Percentiles rank a stretch among this genome's conserved stretches.
These are phyloP conservation scores for Ajuga chamaepitys DNA, from an alignment of 257 asterid species.

Conservation along the genomic window DNA sequence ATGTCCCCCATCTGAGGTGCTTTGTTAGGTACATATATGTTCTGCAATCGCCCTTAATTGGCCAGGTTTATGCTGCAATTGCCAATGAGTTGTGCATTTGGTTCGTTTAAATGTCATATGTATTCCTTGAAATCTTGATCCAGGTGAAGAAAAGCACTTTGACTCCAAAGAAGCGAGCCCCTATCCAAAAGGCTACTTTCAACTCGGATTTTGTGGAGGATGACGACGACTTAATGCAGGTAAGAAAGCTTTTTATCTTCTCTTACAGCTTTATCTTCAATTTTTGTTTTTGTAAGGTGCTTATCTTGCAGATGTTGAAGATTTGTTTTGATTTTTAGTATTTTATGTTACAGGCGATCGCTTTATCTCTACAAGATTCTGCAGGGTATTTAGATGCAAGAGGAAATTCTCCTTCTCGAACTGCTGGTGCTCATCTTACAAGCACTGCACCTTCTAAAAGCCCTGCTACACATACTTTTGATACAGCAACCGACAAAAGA, in stretches of 20 bases:
- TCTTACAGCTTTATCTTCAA: neutral
- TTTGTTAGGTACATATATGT: neutral
- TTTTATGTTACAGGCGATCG: conserved; percentile 62
- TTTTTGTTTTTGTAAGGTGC: conserved; percentile 8
- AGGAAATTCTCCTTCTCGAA: conserved; percentile 14
- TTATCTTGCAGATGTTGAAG: conserved; percentile 2
- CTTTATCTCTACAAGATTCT: conserved; percentile 69
- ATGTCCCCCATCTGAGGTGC: neutral
- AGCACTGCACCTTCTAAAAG: conserved; percentile 20
- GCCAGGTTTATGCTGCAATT: too few relatives aligned
- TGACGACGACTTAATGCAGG: conserved; percentile 75
- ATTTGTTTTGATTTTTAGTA: neutral
- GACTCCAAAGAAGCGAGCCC: conserved; percentile 40
- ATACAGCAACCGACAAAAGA: conserved; percentile 15
- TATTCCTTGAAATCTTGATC: conserved; percentile 20
- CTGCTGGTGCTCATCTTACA: conserved; percentile 10
- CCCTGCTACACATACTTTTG: neutral
- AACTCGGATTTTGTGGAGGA: conserved; percentile 58
- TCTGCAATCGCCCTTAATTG: neutral
- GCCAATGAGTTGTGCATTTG: too few relatives aligned
- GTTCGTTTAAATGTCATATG: neutral
- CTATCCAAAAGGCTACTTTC: conserved; percentile 20
- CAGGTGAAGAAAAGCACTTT: conserved; percentile 42
- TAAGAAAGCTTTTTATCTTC: neutral
- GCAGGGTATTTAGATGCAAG: conserved; percentile 27